Percentiles rank a stretch among this genome's conserved stretches.
Evolutionary conservation across 1,284 basidiomycete genomes (phyloP).

Genomic region (Melanopsichium pennsylvanicum): DNA sequence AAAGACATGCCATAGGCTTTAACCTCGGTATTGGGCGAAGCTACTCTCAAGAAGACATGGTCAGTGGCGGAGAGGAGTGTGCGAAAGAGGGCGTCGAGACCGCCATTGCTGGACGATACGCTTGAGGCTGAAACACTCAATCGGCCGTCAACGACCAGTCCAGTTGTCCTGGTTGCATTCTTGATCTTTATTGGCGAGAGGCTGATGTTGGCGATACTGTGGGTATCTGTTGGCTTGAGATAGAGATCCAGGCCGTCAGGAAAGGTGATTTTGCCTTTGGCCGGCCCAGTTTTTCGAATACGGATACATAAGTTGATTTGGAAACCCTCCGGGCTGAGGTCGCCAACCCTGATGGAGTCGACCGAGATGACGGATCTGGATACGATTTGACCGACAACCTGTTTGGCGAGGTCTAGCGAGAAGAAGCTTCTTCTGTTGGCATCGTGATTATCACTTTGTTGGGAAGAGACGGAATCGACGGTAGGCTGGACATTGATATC

Average conservation of each 20-base stretch:
- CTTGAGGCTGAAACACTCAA: background rate
- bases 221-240: slow-evolving; percentile 14
- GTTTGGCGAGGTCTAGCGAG: slow-evolving; percentile 30
- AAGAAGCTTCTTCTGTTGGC: slow-evolving; percentile 7
- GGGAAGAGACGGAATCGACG: slow-evolving; percentile 1
- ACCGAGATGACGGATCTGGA: slow-evolving; percentile 27
- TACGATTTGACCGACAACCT: slow-evolving; percentile 38
- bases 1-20: slow-evolving; percentile 55
- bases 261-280: slow-evolving; percentile 47
- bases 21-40: slow-evolving; percentile 31
- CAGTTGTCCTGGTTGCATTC: slow-evolving; percentile 16
- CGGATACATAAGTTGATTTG: slow-evolving; percentile 20
- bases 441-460: background rate
- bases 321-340: slow-evolving; percentile 24
- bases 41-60: slow-evolving; percentile 10
- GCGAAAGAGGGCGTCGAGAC: slow-evolving; percentile 26
- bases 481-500: slow-evolving; percentile 7
- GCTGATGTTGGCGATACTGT: slow-evolving; percentile 18
- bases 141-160: slow-evolving; percentile 19
- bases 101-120: background rate
- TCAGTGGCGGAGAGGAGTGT: slow-evolving; percentile 15
- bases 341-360: slow-evolving; percentile 20
- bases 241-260: slow-evolving; percentile 41
- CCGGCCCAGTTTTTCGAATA: slow-evolving; percentile 34
- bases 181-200: slow-evolving; percentile 31